Percentiles rank a stretch among this genome's conserved stretches.
These are phyloP conservation scores for Phtheirospermum japonicum DNA, from an alignment of 257 asterid genomes.

Conservation along the genomic window DNA sequence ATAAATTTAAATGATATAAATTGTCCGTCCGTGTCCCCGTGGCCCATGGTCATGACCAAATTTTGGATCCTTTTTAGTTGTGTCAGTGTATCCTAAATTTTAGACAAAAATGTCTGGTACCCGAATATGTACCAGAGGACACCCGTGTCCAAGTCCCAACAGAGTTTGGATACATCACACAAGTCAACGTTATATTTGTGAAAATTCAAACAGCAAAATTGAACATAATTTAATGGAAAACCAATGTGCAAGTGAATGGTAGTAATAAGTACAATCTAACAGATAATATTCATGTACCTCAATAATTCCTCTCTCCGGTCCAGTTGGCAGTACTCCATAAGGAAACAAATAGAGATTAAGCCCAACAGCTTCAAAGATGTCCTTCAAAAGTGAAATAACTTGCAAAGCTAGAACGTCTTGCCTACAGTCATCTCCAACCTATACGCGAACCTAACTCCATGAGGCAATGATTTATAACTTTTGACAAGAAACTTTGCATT, in stretches of 20 bases:
- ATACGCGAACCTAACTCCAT: constrained; percentile 29
- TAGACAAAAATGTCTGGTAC: too few species aligned
- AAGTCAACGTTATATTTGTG: constrained; percentile 15
- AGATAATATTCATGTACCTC: constrained; percentile 53
- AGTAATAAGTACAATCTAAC: not conserved
- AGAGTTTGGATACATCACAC: too few species aligned
- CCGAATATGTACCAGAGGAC: too few species aligned
- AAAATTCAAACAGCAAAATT: constrained; percentile 2
- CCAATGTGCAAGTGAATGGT: constrained; percentile 9
- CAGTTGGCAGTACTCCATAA: constrained; percentile 98
- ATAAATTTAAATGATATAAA: too few species aligned
- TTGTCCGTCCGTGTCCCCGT: too few species aligned
- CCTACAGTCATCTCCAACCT: constrained; percentile 99
- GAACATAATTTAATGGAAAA: constrained; percentile 4
- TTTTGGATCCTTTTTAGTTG: too few species aligned
- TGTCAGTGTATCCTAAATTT: too few species aligned
- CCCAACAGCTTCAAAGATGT: constrained; percentile 85
- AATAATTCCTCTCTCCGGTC: constrained; percentile 93
- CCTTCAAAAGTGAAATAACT: constrained; percentile 96
- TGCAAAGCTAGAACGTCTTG: constrained; percentile 98
- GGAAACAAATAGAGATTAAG: constrained; percentile 86
- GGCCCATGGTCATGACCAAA: too few species aligned
- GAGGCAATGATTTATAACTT: constrained; percentile 29
- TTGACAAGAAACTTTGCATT: constrained; percentile 13
- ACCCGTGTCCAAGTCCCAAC: too few species aligned